Conservation (phyloP, 768 basidiomycete species). For the Tremella fuciformis region DNA sequence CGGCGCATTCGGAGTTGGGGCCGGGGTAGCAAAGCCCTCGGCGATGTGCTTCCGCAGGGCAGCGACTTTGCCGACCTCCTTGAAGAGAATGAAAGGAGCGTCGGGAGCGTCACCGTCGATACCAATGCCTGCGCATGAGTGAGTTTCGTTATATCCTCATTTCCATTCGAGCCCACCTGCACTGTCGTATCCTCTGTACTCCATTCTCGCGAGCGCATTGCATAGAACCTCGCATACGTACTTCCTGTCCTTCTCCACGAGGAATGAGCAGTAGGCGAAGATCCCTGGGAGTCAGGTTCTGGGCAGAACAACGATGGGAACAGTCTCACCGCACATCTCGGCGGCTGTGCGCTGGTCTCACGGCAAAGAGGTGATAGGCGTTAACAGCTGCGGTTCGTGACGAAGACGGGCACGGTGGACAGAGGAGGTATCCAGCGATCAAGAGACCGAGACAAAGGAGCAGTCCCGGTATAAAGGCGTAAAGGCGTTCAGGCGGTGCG, state of each 20-base stretch:
- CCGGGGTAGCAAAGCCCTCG: constrained; percentile 32
- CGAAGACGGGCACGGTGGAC: no score
- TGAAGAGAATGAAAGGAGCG: constrained; percentile 73
- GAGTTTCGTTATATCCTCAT: background rate
- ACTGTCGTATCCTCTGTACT: constrained; percentile 98
- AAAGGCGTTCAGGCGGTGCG: no score
- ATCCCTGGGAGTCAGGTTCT: constrained; percentile 60
- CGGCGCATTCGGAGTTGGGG: constrained; percentile 20
- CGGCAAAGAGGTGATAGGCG: no score
- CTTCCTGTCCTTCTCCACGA: constrained; percentile 92
- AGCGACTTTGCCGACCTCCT: constrained; percentile 96
- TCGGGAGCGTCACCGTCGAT: constrained; percentile 86
- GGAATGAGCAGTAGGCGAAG: constrained; percentile 90
- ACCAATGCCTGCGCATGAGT: constrained; percentile 51
- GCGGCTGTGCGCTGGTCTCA: no score
- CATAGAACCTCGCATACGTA: constrained; percentile 86
- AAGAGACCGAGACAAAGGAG: no score
- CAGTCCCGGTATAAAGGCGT: no score
- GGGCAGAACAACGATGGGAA: background rate
- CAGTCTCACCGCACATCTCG: constrained; percentile 19
- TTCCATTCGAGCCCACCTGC: constrained; percentile 56
- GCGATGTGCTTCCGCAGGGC: constrained; percentile 86
- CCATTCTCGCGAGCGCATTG: constrained; percentile 86
- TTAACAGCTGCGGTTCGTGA: no score
- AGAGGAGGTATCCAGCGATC: no score